Base-by-base conservation (phyloP, 805 yeast genomes). In the Candida coleopterorum region DNA sequence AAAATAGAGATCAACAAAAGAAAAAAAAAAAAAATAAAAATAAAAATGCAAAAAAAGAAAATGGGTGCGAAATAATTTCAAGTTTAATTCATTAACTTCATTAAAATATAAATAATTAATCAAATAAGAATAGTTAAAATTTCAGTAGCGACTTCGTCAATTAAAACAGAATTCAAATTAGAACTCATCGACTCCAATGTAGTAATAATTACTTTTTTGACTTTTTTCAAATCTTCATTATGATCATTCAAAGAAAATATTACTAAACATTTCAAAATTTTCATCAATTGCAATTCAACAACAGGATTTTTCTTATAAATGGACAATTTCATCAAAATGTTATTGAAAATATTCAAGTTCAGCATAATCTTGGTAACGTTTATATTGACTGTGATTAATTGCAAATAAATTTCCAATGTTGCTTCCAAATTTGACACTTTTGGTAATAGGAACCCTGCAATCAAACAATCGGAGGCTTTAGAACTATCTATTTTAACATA, bases 381-480 rank as follows among this genome's bases (percentile, higher is more conserved):
- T 10, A 40, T 29, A 40, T 55, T 43, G 4, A 42, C 37, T 6
- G 49, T 48, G 25, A 66, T 40, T 8, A 72, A 49, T 39, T 60
- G 65, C 36, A 62, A 55, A 34, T 69, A 60, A 28, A 55, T 63
- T 16, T 66, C 72, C 16, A 71, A 48, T 9, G 68, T 60, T 5
- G 68, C 58, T 42, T 72, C 77, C 35, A 68, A 48, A 41, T 65
- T 72, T 11, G 72, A 58, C 0, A 57, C 62, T 38, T 59, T 58
- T 10, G 62, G 56, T 29, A 68, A 41, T 41, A 68, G 46, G 27
- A 72, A 61, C 2, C 76, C 74, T 10, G 57, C 55, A 1, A 58
- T 42, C 14, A 72, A 46, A 37, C 68, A 60, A 20, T 50, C 49
- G 3, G 44, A 43, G 16, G 56, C 66, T 15, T 36, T 48, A 16